Conservation (phyloP, 1,139 yeast species). For the Zygoascus meyerae region DNA sequence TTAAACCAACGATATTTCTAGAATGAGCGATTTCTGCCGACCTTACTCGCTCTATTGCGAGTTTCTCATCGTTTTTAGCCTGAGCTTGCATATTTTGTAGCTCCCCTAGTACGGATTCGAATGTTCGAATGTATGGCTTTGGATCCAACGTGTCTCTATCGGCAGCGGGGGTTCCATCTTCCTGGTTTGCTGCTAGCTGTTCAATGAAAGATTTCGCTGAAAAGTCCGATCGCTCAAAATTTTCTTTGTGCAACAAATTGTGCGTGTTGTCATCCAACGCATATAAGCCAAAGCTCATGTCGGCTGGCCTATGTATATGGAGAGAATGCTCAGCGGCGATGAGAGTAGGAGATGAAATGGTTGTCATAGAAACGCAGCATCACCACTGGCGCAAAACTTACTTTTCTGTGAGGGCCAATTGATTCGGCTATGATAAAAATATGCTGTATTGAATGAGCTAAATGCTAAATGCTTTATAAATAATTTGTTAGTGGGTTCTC, state of each 20-base stretch:
- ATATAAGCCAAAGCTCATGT: slow-evolving; percentile 9
- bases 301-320: not conserved
- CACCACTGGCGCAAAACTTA: not conserved
- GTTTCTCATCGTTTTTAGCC: slow-evolving; percentile 44
- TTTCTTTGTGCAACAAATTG: slow-evolving; percentile 59
- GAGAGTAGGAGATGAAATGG: not conserved
- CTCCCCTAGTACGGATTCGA: slow-evolving; percentile 78
- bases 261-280: slow-evolving; percentile 69
- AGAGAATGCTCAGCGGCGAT: not conserved
- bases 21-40: slow-evolving; percentile 65
- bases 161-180: slow-evolving; percentile 3
- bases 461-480: too few relatives aligned
- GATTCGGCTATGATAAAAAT: not conserved
- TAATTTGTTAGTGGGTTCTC: too few relatives aligned
- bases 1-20: slow-evolving; percentile 54
- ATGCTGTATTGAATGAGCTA: too few relatives aligned
- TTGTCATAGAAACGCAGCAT: too few relatives aligned
- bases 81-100: slow-evolving; percentile 54
- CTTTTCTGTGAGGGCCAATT: too few relatives aligned
- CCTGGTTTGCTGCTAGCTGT: slow-evolving; percentile 58
- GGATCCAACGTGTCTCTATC: slow-evolving; percentile 51
- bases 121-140: slow-evolving; percentile 88
- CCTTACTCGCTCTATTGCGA: slow-evolving; percentile 51
- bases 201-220: slow-evolving; percentile 82
- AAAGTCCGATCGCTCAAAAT: slow-evolving; percentile 53